Conservation (phyloP, 2,329 filamentous ascomycete genomes). For the Xylariaceae sp. region DNA sequence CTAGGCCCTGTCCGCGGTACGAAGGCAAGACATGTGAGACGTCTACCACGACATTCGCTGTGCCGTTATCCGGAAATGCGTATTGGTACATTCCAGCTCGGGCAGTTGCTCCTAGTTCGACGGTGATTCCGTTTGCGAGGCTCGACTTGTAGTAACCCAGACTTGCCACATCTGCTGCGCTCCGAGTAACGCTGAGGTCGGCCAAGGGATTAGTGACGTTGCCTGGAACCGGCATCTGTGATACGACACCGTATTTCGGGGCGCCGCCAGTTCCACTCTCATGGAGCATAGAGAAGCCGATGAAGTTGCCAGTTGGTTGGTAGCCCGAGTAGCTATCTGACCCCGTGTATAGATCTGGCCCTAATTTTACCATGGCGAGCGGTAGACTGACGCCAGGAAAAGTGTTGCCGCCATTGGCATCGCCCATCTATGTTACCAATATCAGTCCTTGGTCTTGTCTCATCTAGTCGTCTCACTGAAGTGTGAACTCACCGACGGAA, state of each 20-base stretch:
- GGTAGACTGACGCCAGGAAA: slow-evolving; percentile 48
- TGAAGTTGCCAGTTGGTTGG: slow-evolving; percentile 47
- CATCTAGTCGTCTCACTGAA: background rate
- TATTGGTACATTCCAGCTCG: slow-evolving; percentile 61
- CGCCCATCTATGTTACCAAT: slow-evolving; percentile 38
- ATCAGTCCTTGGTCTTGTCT: background rate
- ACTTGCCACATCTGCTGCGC: slow-evolving; percentile 45
- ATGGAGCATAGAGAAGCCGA: slow-evolving; percentile 61
- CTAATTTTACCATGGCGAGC: slow-evolving; percentile 47
- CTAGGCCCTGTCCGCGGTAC: slow-evolving; percentile 55
- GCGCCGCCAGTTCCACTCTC: slow-evolving; percentile 65
- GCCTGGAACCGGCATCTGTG: slow-evolving; percentile 54
- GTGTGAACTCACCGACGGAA: background rate
- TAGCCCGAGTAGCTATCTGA: slow-evolving; percentile 53
- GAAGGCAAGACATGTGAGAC: slow-evolving; percentile 64
- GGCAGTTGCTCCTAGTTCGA: slow-evolving; percentile 54
- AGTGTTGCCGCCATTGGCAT: slow-evolving; percentile 44
- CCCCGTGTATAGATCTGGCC: slow-evolving; percentile 46
- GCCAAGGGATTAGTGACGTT: slow-evolving; percentile 50
- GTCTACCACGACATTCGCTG: slow-evolving; percentile 55
- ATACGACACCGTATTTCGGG: slow-evolving; percentile 65
- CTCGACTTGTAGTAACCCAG: slow-evolving; percentile 60
- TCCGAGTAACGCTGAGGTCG: slow-evolving; percentile 53
- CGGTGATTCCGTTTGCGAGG: slow-evolving; percentile 50
- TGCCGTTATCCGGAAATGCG: slow-evolving; percentile 44